Evolutionary conservation across 306 rosid species (phyloP).

Genomic region (Acacia confusa): DNA sequence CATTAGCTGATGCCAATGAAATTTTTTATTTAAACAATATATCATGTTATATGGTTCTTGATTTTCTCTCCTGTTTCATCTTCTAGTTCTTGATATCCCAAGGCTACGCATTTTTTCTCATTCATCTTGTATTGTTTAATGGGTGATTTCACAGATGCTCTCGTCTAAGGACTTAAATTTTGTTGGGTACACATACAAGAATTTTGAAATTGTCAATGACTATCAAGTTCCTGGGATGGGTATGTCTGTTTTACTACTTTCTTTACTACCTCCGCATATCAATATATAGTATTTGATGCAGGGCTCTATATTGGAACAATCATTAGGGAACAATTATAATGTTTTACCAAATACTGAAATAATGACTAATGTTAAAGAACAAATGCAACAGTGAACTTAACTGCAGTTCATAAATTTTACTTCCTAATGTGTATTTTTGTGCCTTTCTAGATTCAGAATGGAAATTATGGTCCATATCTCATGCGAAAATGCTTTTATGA

Average conservation of each 20-base stretch:
- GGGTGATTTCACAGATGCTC: conserved; percentile 71
- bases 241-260: conserved; percentile 39
- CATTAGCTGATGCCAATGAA: background rate
- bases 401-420: background rate
- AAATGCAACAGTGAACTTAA: background rate
- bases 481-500: background rate
- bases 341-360: background rate
- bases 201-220: conserved; percentile 93
- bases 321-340: background rate
- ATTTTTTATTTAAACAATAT: background rate
- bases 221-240: conserved; percentile 98
- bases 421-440: background rate
- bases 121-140: conserved; percentile 24
- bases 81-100: conserved; percentile 11
- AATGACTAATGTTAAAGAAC: background rate
- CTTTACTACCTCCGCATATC: conserved; percentile 10
- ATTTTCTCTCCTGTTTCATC: background rate
- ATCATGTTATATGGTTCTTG: conserved; percentile 1
- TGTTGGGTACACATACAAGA: conserved; percentile 96
- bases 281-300: conserved; percentile 12
- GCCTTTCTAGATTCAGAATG: background rate
- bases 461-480: background rate
- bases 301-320: conserved; percentile 13
- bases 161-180: conserved; percentile 96
- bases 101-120: background rate